These are phyloP conservation scores for Eucalyptus brandiana DNA, from an alignment of 345 rosid genomes.

Conservation along the genomic window DNA sequence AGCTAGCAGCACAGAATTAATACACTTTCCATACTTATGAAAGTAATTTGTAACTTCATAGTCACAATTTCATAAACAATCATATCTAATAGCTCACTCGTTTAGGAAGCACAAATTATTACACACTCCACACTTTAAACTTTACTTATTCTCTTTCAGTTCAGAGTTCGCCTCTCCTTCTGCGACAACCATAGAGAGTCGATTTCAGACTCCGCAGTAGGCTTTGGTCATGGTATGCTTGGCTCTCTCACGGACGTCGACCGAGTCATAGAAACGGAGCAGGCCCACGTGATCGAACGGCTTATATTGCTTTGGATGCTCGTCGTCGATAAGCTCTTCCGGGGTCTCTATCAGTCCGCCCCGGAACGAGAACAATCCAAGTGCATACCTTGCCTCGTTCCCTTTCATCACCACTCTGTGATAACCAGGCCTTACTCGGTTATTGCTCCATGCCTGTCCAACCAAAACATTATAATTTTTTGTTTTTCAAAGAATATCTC, in stretches of 20 bases:
- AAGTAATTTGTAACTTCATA: not conserved
- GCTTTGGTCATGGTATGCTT: slow-evolving; percentile 33
- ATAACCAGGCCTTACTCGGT: slow-evolving; percentile 34
- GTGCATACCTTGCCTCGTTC: slow-evolving; percentile 35
- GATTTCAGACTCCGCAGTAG: slow-evolving; percentile 31
- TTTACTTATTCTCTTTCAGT: not conserved
- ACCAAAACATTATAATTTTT: not conserved
- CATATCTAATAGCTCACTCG: not conserved
- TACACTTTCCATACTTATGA: not conserved
- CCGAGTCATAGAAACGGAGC: slow-evolving; percentile 26
- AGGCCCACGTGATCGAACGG: slow-evolving; percentile 42
- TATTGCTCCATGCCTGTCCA: slow-evolving; percentile 78
- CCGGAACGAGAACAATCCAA: slow-evolving; percentile 45
- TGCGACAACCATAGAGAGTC: not conserved
- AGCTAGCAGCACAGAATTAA: not conserved
- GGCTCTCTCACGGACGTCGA: slow-evolving; percentile 9
- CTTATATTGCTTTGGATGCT: slow-evolving; percentile 44
- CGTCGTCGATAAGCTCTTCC: slow-evolving; percentile 45
- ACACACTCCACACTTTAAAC: not conserved
- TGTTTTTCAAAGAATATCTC: not conserved
- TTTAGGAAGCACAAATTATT: not conserved
- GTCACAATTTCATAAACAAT: not conserved
- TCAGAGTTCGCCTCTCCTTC: not conserved
- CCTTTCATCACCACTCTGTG: slow-evolving; percentile 49
- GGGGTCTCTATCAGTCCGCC: slow-evolving; percentile 25